Base-by-base conservation (phyloP, 1,284 basidiomycete genomes). In the Ceratobasidium sp. region DNA sequence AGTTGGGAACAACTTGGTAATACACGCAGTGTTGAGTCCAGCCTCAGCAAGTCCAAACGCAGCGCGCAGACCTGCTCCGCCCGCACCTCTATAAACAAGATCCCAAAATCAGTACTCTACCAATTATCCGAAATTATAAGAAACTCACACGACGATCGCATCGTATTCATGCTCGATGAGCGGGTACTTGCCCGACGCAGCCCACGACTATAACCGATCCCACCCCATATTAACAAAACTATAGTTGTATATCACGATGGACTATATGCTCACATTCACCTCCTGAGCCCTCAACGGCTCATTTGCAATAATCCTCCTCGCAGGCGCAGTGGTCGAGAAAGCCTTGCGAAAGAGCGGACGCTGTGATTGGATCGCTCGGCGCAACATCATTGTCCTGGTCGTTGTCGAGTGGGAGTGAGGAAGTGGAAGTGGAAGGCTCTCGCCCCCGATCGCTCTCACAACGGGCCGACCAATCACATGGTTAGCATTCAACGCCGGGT, bases 1-100 rank as follows among this genome's bases (percentile, higher is more conserved):
- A 40, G 98, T 99, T n/a, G 98, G 98, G 90, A 99, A 99, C 33
- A 99, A 91, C 88, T 99, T 99, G 82, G 97, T 97, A 86, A 99
- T 98, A 86, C 97, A 99, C 39, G 96, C 97, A 55, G 96, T 99
- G 86, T 99, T 99, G 87, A 99, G 94, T 77, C 98, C 98, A 82
- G 95, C 96, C 87, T 99, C 97, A 81, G 98, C 98, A 66, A 99
- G 92, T 89, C 98, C 98, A 86, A 99, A 99, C 44, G 98, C 98
- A 70, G 98, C 98, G 86, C 98, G 93, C 82, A 99, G 90, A 89
- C 98, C 98, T 78, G 98, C 97, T 86, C 98, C 98, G 84, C 98
- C 98, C 73, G 98, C 98, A 86, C 98, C 97, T 80, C 96, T 97
- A 81, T 79, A 61, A 6, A 46, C 39, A n/a, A n/a, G n/a, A n/a